These are phyloP conservation scores for Botrytis hyacinthi DNA, from an alignment of 2,329 filamentous ascomycete species.

Conservation along the genomic window DNA sequence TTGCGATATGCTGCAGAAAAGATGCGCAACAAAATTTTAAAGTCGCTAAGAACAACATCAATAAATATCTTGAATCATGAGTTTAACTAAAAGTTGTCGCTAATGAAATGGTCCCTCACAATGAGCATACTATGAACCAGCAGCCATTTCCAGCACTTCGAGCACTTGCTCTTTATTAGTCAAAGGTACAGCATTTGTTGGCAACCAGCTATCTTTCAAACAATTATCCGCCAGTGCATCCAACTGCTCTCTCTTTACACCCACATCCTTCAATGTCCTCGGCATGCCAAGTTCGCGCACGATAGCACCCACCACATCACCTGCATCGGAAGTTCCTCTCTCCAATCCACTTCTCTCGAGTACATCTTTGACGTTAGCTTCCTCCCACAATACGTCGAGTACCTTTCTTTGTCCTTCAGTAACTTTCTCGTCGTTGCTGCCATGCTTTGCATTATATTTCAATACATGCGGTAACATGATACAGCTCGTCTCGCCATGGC, in stretches of 20 bases:
- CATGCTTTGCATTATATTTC: slow-evolving; percentile 48
- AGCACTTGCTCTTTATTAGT: slow-evolving; percentile 48
- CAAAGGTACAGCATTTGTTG: slow-evolving; percentile 51
- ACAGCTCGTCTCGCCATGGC: slow-evolving; percentile 60
- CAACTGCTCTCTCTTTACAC: slow-evolving; percentile 48
- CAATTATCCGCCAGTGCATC: slow-evolving; percentile 49
- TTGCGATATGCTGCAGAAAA: neutral
- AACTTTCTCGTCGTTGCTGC: slow-evolving; percentile 23
- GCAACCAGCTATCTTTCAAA: slow-evolving; percentile 50
- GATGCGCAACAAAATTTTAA: neutral
- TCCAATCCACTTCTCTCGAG: slow-evolving; percentile 26
- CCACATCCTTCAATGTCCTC: slow-evolving; percentile 51
- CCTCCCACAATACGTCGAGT: slow-evolving; percentile 29
- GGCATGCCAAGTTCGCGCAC: slow-evolving; percentile 54
- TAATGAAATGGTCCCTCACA: neutral
- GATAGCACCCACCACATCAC: slow-evolving; percentile 51
- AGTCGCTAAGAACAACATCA: neutral
- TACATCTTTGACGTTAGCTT: slow-evolving; percentile 25
- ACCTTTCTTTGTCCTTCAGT: slow-evolving; percentile 28
- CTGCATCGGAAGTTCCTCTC: slow-evolving; percentile 43
- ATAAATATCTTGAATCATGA: neutral
- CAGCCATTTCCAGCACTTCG: slow-evolving; percentile 45
- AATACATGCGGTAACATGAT: slow-evolving; percentile 55
- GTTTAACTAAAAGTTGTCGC: neutral
- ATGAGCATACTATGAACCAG: slow-evolving; percentile 10